Evolutionary conservation across 805 yeast species (phyloP), one percentile per base, ranked within the genome.

Genomic region (Candida yuanshanica): DNA sequence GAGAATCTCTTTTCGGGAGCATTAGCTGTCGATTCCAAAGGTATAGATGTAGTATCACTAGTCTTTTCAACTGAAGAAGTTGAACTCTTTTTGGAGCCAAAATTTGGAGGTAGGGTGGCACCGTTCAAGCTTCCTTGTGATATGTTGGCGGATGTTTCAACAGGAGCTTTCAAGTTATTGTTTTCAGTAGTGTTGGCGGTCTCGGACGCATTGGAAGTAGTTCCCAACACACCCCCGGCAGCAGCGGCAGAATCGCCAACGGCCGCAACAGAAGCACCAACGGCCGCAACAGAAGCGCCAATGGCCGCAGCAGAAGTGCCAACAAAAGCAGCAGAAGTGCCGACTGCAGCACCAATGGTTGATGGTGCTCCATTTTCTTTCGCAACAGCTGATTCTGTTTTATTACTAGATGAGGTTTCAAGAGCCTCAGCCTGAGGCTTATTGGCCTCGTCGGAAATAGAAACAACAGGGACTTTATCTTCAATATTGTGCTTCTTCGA

Each of bases 81-180:
- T n/a, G 38, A 42, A 22, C 34, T 51, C 39, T 49, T 52, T 39
- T 51, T 39, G 4, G 35, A 39, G 13, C 43, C 51, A 41, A 53
- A 52, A 29, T 52, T 49, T 7, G 59, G 59, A 21, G 59, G 59
- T 24, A 45, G 33, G 7, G 46, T 45, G 8, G 48, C 46, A 22
- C 48, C 48, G 17, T 42, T 45, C 33, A 43, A 42, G 20, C 44
- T 36, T n/a, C 35, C 39, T 10, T 36, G 22, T 5, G 43, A 36
- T 25, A 16, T 14, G 31, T 27, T 27, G 17, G 18, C 18, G 9
- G 11, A 18, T 14, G 18, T 16, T 27, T 27, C 31, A 14, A 27
- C 31, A 14, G 31, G 31, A 27, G 31, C 31, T 27, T 27, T 27
- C 31, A 27, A n/a, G n/a, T n/a, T n/a, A n/a, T n/a, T n/a, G n/a